phyloP scores from a whole-genome alignment of 352 stramenopile genomes.

The Phytopythium sindhum region DNA sequence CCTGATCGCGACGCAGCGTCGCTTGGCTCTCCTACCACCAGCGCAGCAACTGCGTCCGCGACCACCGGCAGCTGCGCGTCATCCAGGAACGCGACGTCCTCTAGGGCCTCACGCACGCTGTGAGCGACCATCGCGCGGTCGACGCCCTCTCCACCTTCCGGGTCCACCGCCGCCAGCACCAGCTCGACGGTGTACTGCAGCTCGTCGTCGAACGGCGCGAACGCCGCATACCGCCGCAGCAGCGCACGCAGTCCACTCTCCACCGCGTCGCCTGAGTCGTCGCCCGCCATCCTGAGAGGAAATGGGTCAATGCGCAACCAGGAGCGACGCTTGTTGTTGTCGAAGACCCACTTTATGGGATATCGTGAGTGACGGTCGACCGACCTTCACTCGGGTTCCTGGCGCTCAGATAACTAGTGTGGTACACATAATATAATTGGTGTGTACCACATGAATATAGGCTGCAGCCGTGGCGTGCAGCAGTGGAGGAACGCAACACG shows the following conservation, averaged over 20 bases:
- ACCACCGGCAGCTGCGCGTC: conserved; percentile 11
- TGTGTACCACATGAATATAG: background rate
- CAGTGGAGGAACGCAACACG: background rate
- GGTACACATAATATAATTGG: background rate
- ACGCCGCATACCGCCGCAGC: conserved; percentile 17
- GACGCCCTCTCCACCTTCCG: conserved; percentile 11
- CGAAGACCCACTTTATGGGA: conserved; percentile 1
- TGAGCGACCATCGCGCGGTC: conserved; percentile 19
- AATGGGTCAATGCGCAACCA: background rate
- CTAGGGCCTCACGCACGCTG: conserved; percentile 39
- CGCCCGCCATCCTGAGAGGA: background rate
- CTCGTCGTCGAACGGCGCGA: conserved; percentile 25
- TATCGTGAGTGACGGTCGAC: background rate
- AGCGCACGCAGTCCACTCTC: conserved; percentile 15
- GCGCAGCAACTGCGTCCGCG: conserved; percentile 17
- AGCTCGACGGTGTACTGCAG: conserved; percentile 69
- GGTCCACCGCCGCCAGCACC: conserved; percentile 43
- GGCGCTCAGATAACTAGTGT: background rate
- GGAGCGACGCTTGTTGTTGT: background rate
- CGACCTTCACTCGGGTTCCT: background rate
- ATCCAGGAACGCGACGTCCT: conserved; percentile 39
- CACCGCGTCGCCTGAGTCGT: conserved; percentile 16
- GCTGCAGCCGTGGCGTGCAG: background rate
- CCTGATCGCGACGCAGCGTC: conserved; percentile 13
- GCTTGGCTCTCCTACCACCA: conserved; percentile 11